Evolutionary conservation across 495 filamentous ascomycete genomes (phyloP).

Genomic region (Aspergillus incahuasiensis): DNA sequence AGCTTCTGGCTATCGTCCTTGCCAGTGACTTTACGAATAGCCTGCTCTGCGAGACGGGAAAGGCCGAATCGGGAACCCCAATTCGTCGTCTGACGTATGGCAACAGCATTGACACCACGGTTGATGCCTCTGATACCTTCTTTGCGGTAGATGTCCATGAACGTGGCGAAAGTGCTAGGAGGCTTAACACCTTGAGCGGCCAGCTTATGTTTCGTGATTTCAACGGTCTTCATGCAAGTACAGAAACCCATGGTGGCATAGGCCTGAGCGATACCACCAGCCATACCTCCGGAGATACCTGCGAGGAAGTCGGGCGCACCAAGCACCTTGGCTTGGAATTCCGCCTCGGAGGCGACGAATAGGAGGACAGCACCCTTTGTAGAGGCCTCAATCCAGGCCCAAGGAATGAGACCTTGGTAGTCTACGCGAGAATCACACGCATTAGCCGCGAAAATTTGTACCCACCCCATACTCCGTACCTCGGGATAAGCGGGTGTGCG

Average conservation of each 20-base stretch:
- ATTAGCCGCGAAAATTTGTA: slow-evolving; percentile 8
- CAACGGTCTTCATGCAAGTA: slow-evolving; percentile 99
- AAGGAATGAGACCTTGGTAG: slow-evolving; percentile 99
- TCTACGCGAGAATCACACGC: slow-evolving; percentile 50
- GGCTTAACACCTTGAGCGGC: slow-evolving; percentile 77
- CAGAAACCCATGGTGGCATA: slow-evolving; percentile 99
- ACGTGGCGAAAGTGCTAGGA: slow-evolving; percentile 83
- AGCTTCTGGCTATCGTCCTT: slow-evolving; percentile 79
- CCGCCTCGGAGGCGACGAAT: slow-evolving; percentile 97
- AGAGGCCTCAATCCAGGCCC: slow-evolving; percentile 99
- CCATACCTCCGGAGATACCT: slow-evolving; percentile 89
- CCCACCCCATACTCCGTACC: slow-evolving; percentile 24
- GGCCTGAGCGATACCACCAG: slow-evolving; percentile 91
- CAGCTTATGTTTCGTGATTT: slow-evolving; percentile 97
- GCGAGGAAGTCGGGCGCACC: slow-evolving; percentile 82
- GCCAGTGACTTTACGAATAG: slow-evolving; percentile 73
- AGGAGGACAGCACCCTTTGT: slow-evolving; percentile 98
- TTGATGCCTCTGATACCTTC: slow-evolving; percentile 97
- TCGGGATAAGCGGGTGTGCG: slow-evolving; percentile 13
- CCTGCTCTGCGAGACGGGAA: slow-evolving; percentile 80
- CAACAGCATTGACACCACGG: slow-evolving; percentile 95
- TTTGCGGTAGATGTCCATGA: slow-evolving; percentile 93
- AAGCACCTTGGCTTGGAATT: slow-evolving; percentile 77
- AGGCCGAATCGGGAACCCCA: slow-evolving; percentile 97
- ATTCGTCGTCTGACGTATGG: slow-evolving; percentile 98